Base-by-base conservation (phyloP, 257 asterid species). In the Nicotiana sylvestris region DNA sequence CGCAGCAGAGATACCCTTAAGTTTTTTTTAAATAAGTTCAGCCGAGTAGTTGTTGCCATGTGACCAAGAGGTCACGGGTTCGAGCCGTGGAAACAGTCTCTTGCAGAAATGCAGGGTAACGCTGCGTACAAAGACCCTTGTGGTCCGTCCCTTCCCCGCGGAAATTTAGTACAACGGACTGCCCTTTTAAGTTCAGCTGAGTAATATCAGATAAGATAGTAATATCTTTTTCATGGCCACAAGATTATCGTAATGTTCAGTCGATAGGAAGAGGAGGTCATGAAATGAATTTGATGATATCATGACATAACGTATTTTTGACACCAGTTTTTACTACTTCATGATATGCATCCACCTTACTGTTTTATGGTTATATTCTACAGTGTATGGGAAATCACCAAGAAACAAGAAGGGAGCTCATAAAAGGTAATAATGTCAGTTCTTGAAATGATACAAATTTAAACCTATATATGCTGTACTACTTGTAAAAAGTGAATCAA, bases 361-460 rank as follows among this genome's bases (percentile, higher is more conserved):
- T 32, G 9, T 10, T 62, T 66, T 61, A 15, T 65, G 57, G 4
- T 5, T 27, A 17, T 57, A 13, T 29, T 18, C 70, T 62, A 3
- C 77, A 84, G 83, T 25, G 43, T 58, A 66, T 83, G 82, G 82
- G 82, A 5, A 55, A 35, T 15, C 56, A 84, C 29, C 78, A 77
- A 49, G 76, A 53, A 25, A 64, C 80, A 21, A 84, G 64, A 61
- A 60, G 62, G 83, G 77, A 35, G 30, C 57, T 84, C 39, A 32
- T 84, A 25, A 33, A 56, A 80, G 77, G 86, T 84, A 83, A 39
- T 43, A 8, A 16, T 33, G 13, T 1, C 25, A 6, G 79, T 46
- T 46, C 13, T 43, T 43, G 35, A 70, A 21, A 70, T 70, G 60
- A 46, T 43, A 37, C 46, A n/a, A 69, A 70, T n/a, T 39, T 32